Percentiles rank a stretch among this genome's conserved stretches.
Evolutionary conservation across 768 basidiomycete species (phyloP).

Genomic region (Tricholoma flavovirens): DNA sequence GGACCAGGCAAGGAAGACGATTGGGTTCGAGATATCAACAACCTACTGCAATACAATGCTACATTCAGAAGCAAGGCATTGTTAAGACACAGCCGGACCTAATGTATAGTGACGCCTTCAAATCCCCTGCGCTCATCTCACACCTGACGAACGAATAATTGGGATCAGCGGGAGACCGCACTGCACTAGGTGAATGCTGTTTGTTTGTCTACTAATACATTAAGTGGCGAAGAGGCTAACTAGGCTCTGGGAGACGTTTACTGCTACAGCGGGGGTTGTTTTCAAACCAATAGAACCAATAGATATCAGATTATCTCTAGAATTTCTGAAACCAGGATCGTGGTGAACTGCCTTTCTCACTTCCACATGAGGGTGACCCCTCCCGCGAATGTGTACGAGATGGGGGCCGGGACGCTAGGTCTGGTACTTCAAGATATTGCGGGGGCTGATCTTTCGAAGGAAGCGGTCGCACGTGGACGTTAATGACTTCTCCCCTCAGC

Average conservation of each 20-base stretch:
- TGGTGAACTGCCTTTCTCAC: conserved; percentile 6
- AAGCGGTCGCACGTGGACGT: conserved; percentile 34
- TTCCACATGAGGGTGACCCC: conserved; percentile 17
- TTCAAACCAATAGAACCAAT: not conserved
- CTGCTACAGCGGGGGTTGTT: not conserved
- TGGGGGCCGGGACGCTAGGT: conserved; percentile 14
- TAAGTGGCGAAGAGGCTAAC: not conserved
- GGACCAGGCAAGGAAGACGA: conserved; percentile 82
- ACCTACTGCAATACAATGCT: conserved; percentile 89
- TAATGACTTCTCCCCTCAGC: conserved; percentile 42
- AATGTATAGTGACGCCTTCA: conserved; percentile 10
- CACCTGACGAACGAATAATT: not conserved
- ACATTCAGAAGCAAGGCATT: conserved; percentile 90
- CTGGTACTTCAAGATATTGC: conserved; percentile 35
- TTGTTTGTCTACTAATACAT: not conserved
- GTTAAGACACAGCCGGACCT: conserved; percentile 66
- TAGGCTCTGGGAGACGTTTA: not conserved
- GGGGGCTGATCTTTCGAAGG: conserved; percentile 31
- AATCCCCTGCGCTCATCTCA: not conserved
- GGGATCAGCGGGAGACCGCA: not conserved
- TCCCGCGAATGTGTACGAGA: conserved; percentile 17
- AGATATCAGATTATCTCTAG: not conserved
- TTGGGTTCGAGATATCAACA: conserved; percentile 97
- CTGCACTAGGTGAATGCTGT: not conserved
- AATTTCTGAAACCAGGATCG: conserved; percentile 15